Evolutionary conservation across 2,329 filamentous ascomycete species (phyloP).

Genomic region (Penicillium sp.): DNA sequence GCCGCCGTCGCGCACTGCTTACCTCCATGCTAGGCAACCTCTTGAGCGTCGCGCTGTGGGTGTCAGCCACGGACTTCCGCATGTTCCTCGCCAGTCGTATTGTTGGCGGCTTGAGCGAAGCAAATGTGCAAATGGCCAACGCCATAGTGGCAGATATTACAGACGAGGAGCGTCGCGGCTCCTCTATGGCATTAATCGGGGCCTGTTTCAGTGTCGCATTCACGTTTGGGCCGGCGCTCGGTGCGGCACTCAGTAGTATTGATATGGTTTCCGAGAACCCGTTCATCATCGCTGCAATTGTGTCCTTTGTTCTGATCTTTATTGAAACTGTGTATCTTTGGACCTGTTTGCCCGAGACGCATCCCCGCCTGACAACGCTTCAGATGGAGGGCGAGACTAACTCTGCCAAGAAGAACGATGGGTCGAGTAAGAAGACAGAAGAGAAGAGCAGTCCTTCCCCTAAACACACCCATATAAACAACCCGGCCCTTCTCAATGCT

Average conservation of each 20-base stretch:
- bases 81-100: constrained; percentile 93
- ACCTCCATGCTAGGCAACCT: constrained; percentile 94
- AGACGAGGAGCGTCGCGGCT: constrained; percentile 75
- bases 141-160: constrained; percentile 97
- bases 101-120: constrained; percentile 90
- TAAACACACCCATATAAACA: constrained; percentile 65
- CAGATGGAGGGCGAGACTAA: constrained; percentile 10
- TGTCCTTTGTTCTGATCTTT: constrained; percentile 80
- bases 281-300: constrained; percentile 86
- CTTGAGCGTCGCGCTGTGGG: constrained; percentile 89
- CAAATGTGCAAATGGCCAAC: constrained; percentile 93
- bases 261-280: constrained; percentile 80
- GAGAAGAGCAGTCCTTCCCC: not conserved
- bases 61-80: constrained; percentile 86
- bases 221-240: constrained; percentile 89
- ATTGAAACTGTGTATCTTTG: constrained; percentile 88
- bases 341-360: constrained; percentile 77
- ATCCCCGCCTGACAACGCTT: constrained; percentile 54
- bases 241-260: constrained; percentile 78
- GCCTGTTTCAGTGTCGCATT: constrained; percentile 97
- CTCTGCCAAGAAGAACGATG: constrained; percentile 20
- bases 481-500: constrained; percentile 74
- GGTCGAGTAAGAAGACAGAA: not conserved
- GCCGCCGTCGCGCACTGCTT: constrained; percentile 80
- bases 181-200: constrained; percentile 94